Evolutionary conservation across 345 rosid genomes (phyloP), one percentile per base, ranked within the genome.

Genomic region (Linum tenue): DNA sequence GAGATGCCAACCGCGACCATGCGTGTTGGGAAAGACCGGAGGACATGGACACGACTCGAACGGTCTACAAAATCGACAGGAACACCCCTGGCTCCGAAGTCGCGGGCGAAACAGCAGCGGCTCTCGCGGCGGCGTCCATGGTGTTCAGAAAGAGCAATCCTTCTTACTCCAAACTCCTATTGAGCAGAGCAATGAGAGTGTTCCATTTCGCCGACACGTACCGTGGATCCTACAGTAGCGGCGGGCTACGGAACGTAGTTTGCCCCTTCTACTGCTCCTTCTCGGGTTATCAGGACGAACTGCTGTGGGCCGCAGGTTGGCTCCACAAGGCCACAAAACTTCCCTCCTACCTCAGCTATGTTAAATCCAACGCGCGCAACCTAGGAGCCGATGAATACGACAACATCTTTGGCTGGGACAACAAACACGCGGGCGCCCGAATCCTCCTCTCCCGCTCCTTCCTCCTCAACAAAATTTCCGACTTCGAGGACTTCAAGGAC

Each of bases 31-130:
- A 57, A 16, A 31, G 60, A 10, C 37, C 60, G 38, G 60, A 57
- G 60, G 60, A 57, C 35, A 57, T 57, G 60, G 38, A 31, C 12
- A 57, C 60, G 16, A 10, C 5, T 7, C 36, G 60, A 8, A 57
- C 60, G 1, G 60, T 9, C 11, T 57, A 57, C 60, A 57, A 57
- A 37, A 31, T 57, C 12, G 60, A 57, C 12, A 31, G 22, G 60
- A 57, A 57, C 60, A 57, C 7, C 38, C 60, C 60, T 3, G 60
- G 60, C 60, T 16, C 60, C 38, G 60, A 57, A 17, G 60, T 57
- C 7, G 60, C 60, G 3, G 60, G 60, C 7, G 60, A 57, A 57
- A 57, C 60, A 0, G 60, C 60, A 12, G 60, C 60, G 0, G 60
- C 60, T 9, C 38, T 57, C 7, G 60, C 60, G 7, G 60, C 60